A percentile compares a stretch with the other conserved stretches of the same genome.
Evolutionary conservation across 345 rosid species (phyloP).

Genomic region (Nephelium lappaceum): DNA sequence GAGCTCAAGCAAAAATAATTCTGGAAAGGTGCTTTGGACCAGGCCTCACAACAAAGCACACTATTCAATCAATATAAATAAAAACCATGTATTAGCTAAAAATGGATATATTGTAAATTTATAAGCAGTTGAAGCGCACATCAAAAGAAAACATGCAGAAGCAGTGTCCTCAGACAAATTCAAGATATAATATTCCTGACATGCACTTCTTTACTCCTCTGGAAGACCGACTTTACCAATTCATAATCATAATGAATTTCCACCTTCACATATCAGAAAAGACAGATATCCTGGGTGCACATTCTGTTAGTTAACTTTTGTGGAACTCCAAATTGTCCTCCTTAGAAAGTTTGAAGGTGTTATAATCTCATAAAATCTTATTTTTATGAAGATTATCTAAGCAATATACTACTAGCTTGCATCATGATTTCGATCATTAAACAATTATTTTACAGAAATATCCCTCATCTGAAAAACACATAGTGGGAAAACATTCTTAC

Average conservation of each 20-base stretch:
- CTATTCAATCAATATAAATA: neutral
- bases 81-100: neutral
- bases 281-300: neutral
- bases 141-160: constrained; percentile 4
- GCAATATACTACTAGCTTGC: neutral
- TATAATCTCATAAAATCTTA: neutral
- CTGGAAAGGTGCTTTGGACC: neutral
- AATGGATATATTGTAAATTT: neutral
- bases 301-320: neutral
- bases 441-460: neutral
- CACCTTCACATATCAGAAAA: neutral
- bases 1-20: neutral
- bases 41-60: neutral
- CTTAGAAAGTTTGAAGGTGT: neutral
- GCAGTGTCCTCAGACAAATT: neutral
- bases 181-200: neutral
- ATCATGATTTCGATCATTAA: constrained; percentile 2
- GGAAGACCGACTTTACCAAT: neutral
- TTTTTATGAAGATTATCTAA: neutral
- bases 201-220: neutral
- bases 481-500: constrained; percentile 30
- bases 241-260: neutral
- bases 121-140: neutral
- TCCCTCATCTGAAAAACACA: neutral
- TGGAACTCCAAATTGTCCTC: neutral